Base-by-base conservation (phyloP, 2,329 filamentous ascomycete species). In the Colletotrichum truncatum region DNA sequence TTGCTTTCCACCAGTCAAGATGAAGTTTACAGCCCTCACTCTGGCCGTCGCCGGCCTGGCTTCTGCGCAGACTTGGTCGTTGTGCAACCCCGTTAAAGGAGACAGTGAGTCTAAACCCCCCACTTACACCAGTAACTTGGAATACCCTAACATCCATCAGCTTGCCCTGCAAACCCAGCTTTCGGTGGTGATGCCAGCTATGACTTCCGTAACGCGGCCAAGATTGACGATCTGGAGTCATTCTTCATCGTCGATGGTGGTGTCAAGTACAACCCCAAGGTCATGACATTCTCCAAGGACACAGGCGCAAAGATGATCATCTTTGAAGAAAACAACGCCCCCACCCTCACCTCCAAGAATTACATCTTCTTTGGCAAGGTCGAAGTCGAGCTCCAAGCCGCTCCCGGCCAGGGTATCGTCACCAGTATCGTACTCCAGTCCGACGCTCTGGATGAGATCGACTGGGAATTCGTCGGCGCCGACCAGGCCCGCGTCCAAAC, bases 161-260 rank as follows among this genome's bases (percentile, higher is more conserved):
- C 48, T 10, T 69, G 68, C 53, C 46, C 51, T n/a, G 41, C 64
- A 6, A 69, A 69, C 60, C 56, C 67, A 8, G 68, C 68, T 9
- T 67, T 69, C 32, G 67, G 67, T 38, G 52, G 48, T 39, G 52
- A 60, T 12, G 52, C 49, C 49, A 32, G 4, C 39, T 68, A 55
- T 53, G 55, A 68, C 55, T 68, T 69, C 55, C 49, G 52, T n/a
- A 34, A 16, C 4, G 51, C 63, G 73, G 81, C 76, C 39, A 72
- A 74, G 26, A 49, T 67, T 41, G 80, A 78, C 41, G 73, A 73
- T 39, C 74, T 78, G 68, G 69, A 77, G 74, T 75, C 72, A 64
- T 83, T 86, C 69, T 93, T 91, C 77, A 86, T 82, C 1, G 78
- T 85, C 9, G 86, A 86, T 46, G 75, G 75, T 64, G 81, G 85